These are phyloP conservation scores for Mycena amicta DNA, from an alignment of 768 basidiomycete species.

Conservation along the genomic window DNA sequence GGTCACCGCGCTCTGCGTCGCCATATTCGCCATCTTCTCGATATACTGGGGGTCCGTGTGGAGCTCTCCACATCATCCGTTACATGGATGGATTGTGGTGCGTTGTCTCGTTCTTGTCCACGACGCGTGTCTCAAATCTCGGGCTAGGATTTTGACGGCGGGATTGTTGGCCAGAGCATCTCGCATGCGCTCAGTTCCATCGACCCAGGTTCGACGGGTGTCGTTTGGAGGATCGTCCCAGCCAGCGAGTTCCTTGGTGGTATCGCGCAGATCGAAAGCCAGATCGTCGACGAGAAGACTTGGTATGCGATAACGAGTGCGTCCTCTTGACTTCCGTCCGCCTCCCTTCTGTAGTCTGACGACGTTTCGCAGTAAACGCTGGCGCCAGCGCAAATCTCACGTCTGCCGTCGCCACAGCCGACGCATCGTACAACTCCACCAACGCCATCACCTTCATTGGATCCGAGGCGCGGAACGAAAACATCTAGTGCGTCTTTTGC, in stretches of 20 bases:
- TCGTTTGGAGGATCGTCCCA: conserved; percentile 50
- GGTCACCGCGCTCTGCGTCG: conserved; percentile 38
- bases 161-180: conserved; percentile 50
- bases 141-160: conserved; percentile 62
- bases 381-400: conserved; percentile 41
- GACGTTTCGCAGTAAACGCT: conserved; percentile 38
- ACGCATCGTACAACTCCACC: conserved; percentile 50
- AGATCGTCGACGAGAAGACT: conserved; percentile 49
- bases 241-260: conserved; percentile 50
- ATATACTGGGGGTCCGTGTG: conserved; percentile 66
- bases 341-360: not conserved
- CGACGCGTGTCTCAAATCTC: not conserved
- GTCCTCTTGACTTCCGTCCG: conserved; percentile 22
- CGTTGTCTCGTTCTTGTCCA: conserved; percentile 21
- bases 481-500: conserved; percentile 51
- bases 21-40: conserved; percentile 52
- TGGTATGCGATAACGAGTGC: conserved; percentile 61
- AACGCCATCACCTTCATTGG: conserved; percentile 51
- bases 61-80: conserved; percentile 42
- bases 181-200: conserved; percentile 37
- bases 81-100: conserved; percentile 63
- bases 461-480: conserved; percentile 58
- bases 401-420: conserved; percentile 38
- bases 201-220: conserved; percentile 29
- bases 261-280: conserved; percentile 40